These are phyloP conservation scores for Paratinospora sagittata DNA, from an alignment of 164 flowering plant genomes.

Conservation along the genomic window DNA sequence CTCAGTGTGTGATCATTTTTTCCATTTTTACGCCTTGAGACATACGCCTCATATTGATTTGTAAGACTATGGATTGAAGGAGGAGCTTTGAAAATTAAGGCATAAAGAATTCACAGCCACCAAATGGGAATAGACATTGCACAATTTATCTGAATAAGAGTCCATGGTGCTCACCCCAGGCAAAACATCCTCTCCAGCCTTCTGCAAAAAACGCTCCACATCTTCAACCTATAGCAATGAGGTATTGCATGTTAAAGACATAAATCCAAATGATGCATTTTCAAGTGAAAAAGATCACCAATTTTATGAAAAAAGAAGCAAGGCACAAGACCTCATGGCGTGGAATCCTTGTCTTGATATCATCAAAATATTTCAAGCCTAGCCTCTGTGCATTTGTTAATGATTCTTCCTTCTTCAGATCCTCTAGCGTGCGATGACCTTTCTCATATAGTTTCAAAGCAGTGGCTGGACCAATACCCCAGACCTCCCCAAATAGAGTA, in stretches of 20 bases:
- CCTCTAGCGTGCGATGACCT: constrained; percentile 78
- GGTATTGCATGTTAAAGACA: background rate
- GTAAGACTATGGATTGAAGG: too few relatives aligned
- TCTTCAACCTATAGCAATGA: constrained; percentile 58
- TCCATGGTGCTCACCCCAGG: constrained; percentile 55
- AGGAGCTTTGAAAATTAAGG: background rate
- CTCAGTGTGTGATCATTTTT: too few relatives aligned
- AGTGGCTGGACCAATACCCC: constrained; percentile 99
- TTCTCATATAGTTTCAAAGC: constrained; percentile 85
- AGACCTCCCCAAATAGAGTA: constrained; percentile 82
- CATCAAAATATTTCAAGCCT: constrained; percentile 86
- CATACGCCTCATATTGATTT: too few relatives aligned
- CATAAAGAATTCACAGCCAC: background rate
- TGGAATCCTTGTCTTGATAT: constrained; percentile 79
- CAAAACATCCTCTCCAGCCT: constrained; percentile 64
- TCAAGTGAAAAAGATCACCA: background rate
- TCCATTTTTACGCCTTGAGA: too few relatives aligned
- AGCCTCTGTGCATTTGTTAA: constrained; percentile 67
- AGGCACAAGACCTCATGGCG: constrained; percentile 57
- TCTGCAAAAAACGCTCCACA: constrained; percentile 75
- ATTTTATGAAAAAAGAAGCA: background rate
- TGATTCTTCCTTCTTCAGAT: constrained; percentile 64
- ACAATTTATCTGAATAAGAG: background rate
- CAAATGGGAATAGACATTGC: too few relatives aligned
- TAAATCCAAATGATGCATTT: background rate